Conservation (phyloP, 495 filamentous ascomycete genomes). For the Tuber umbilicatum region DNA sequence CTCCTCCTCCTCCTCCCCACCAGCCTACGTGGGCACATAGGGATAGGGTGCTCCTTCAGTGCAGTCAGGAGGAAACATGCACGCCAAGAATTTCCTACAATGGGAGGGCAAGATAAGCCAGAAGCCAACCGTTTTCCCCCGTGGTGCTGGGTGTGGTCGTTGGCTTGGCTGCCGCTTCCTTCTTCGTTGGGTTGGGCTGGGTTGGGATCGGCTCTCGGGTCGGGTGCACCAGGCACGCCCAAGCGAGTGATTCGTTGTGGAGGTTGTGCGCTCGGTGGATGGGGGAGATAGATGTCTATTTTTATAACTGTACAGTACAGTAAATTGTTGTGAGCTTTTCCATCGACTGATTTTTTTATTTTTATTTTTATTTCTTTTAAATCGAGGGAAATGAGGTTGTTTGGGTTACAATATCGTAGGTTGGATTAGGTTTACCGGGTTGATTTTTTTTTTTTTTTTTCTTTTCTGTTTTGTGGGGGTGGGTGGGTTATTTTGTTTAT, state of each 20-base stretch:
- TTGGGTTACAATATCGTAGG: not conserved
- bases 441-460: not conserved
- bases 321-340: not conserved
- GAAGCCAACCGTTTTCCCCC: conserved; percentile 3
- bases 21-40: not conserved
- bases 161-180: not conserved
- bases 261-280: not conserved
- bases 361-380: not conserved
- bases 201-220: too few relatives aligned
- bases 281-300: not conserved
- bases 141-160: not conserved
- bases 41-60: not conserved
- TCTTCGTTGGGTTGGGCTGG: not conserved
- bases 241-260: conserved; percentile 3
- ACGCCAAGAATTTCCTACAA: not conserved
- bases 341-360: not conserved
- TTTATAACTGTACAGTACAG: not conserved
- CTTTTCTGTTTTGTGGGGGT: not conserved
- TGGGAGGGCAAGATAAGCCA: not conserved
- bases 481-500: not conserved
- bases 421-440: not conserved
- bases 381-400: conserved; percentile 2
- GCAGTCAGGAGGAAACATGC: not conserved
- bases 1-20: not conserved
- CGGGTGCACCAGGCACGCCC: not conserved